These are phyloP conservation scores for Globisporangium okanoganense DNA, from an alignment of 352 stramenopile genomes.

Conservation along the genomic window DNA sequence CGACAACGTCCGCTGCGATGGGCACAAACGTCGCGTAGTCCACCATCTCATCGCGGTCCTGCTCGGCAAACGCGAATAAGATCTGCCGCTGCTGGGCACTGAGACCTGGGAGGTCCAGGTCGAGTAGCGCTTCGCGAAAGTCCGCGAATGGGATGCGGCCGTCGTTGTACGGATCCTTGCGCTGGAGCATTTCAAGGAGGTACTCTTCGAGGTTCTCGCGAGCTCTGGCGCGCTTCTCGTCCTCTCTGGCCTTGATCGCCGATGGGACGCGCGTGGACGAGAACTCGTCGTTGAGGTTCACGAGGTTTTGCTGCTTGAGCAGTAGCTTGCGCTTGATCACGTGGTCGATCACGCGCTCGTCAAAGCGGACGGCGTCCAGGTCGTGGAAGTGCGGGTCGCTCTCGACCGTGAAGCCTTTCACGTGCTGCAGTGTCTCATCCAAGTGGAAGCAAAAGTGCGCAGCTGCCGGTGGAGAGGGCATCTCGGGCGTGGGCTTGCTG, in stretches of 20 bases:
- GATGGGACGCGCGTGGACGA: slow-evolving; percentile 45
- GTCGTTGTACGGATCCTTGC: slow-evolving; percentile 63
- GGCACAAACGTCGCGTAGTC: slow-evolving; percentile 46
- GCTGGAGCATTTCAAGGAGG: slow-evolving; percentile 57
- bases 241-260: slow-evolving; percentile 29
- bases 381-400: slow-evolving; percentile 59
- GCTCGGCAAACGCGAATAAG: slow-evolving; percentile 44
- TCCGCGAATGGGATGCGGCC: slow-evolving; percentile 44
- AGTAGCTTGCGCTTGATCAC: slow-evolving; percentile 57
- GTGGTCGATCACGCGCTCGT: slow-evolving; percentile 50
- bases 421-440: slow-evolving; percentile 30
- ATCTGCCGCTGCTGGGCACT: slow-evolving; percentile 37
- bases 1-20: slow-evolving; percentile 45
- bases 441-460: slow-evolving; percentile 60
- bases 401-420: slow-evolving; percentile 57
- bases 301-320: slow-evolving; percentile 31
- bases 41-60: slow-evolving; percentile 57
- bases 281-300: slow-evolving; percentile 62
- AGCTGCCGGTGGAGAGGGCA: slow-evolving; percentile 37
- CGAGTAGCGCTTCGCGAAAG: slow-evolving; percentile 34
- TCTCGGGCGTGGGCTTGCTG: slow-evolving; percentile 46
- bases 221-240: slow-evolving; percentile 32
- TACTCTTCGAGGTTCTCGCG: slow-evolving; percentile 51
- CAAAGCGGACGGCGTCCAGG: slow-evolving; percentile 36
- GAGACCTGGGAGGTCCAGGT: slow-evolving; percentile 29